These are phyloP conservation scores for Oryza glumipatula DNA, from an alignment of 176 grass and related monocot genomes.

Conservation along the genomic window DNA sequence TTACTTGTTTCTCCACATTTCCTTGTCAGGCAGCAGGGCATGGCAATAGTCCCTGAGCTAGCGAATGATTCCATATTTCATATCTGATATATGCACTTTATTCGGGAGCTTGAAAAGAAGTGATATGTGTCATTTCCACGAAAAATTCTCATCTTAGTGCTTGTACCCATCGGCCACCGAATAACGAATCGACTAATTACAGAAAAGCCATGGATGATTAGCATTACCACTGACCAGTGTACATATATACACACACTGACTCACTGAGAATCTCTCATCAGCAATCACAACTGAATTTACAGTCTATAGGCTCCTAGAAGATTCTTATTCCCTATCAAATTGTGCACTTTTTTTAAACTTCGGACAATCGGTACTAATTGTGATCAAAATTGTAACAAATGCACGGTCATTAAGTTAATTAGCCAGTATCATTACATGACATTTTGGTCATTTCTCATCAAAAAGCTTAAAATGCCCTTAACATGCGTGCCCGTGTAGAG, in stretches of 20 bases:
- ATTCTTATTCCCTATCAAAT: neutral
- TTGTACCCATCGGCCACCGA: constrained; percentile 40
- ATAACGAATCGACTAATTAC: constrained; percentile 9
- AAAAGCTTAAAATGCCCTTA: neutral
- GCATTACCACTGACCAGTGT: neutral
- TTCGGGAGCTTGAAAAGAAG: constrained; percentile 14
- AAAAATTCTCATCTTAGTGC: constrained; percentile 28
- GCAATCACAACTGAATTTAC: neutral
- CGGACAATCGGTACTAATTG: neutral
- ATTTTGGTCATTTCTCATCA: neutral
- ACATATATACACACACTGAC: neutral
- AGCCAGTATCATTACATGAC: neutral
- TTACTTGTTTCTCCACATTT: neutral
- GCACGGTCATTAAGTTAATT: neutral
- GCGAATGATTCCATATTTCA: neutral
- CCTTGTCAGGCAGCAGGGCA: neutral
- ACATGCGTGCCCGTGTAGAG: neutral
- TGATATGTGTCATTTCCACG: neutral
- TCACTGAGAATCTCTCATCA: neutral
- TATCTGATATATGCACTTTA: neutral
- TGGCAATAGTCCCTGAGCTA: neutral
- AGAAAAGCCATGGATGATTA: neutral
- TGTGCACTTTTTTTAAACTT: neutral
- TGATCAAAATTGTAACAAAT: neutral
- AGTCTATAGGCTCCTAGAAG: neutral